These are phyloP conservation scores for Cryptosporidium meleagridis DNA, from an alignment of 169 alveolate genomes.

Conservation along the genomic window DNA sequence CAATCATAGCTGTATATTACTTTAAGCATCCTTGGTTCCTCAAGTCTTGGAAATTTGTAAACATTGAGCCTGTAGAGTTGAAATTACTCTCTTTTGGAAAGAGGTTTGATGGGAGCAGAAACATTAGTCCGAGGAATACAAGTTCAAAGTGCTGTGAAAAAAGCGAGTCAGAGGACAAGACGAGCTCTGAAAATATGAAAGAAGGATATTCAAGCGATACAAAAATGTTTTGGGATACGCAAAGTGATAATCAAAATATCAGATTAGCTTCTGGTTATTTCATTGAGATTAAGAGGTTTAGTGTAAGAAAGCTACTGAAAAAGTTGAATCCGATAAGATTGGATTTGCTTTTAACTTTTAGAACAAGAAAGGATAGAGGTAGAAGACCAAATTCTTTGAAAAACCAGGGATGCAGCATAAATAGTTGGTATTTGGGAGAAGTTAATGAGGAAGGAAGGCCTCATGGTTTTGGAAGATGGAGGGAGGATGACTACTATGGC, in stretches of 20 bases:
- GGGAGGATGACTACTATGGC: slow-evolving; percentile 84
- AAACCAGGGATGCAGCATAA: slow-evolving; percentile 52
- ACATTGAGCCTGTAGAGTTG: slow-evolving; percentile 52
- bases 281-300: slow-evolving; percentile 66
- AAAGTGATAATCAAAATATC: slow-evolving; percentile 16
- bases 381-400: slow-evolving; percentile 59
- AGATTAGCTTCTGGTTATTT: slow-evolving; percentile 67
- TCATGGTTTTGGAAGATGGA: slow-evolving; percentile 92
- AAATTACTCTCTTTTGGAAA: slow-evolving; percentile 52
- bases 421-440: slow-evolving; percentile 85
- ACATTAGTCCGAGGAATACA: not conserved
- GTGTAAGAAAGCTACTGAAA: slow-evolving; percentile 44
- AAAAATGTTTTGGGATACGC: slow-evolving; percentile 47
- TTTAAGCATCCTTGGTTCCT: slow-evolving; percentile 73
- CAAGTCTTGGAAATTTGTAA: slow-evolving; percentile 72
- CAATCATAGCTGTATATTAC: slow-evolving; percentile 54
- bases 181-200: not conserved
- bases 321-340: slow-evolving; percentile 63
- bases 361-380: slow-evolving; percentile 66
- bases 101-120: slow-evolving; percentile 12
- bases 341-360: slow-evolving; percentile 53
- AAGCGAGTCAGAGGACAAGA: not conserved
- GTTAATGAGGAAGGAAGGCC: slow-evolving; percentile 85
- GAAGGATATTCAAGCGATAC: not conserved
- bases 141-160: not conserved